Evolutionary conservation across 1,139 yeast genomes (phyloP).

Genomic region (Pichia sp.): DNA sequence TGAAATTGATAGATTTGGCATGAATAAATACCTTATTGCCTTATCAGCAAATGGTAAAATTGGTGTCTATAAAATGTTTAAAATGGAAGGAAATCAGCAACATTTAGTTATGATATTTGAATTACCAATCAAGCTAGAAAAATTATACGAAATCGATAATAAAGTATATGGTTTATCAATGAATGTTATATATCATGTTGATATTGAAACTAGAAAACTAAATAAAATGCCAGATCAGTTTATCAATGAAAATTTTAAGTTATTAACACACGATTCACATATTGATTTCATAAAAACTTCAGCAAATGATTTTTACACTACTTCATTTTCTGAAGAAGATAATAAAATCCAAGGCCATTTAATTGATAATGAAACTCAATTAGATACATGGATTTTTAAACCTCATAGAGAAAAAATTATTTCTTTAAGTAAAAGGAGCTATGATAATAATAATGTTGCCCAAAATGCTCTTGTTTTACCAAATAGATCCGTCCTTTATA

Average conservation of each 20-base stretch:
- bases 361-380: background rate
- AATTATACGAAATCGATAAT: slow-evolving; percentile 19
- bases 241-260: slow-evolving; percentile 5
- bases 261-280: background rate
- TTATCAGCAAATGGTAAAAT: slow-evolving; percentile 39
- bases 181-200: slow-evolving; percentile 19
- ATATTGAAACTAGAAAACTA: slow-evolving; percentile 15
- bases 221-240: slow-evolving; percentile 4
- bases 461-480: slow-evolving; percentile 69
- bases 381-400: slow-evolving; percentile 19
- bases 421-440: slow-evolving; percentile 36
- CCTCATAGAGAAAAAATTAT: slow-evolving; percentile 29
- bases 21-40: slow-evolving; percentile 40
- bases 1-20: slow-evolving; percentile 38
- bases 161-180: slow-evolving; percentile 11
- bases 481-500: slow-evolving; percentile 72
- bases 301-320: slow-evolving; percentile 13
- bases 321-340: slow-evolving; percentile 4
- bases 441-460: slow-evolving; percentile 42
- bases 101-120: slow-evolving; percentile 20
- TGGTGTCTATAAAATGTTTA: slow-evolving; percentile 38
- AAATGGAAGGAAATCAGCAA: background rate
- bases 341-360: slow-evolving; percentile 17
- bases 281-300: slow-evolving; percentile 13
- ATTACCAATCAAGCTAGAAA: slow-evolving; percentile 18